Conservation (phyloP, 2,329 filamentous ascomycete species). For the Aspergillus sp. region DNA sequence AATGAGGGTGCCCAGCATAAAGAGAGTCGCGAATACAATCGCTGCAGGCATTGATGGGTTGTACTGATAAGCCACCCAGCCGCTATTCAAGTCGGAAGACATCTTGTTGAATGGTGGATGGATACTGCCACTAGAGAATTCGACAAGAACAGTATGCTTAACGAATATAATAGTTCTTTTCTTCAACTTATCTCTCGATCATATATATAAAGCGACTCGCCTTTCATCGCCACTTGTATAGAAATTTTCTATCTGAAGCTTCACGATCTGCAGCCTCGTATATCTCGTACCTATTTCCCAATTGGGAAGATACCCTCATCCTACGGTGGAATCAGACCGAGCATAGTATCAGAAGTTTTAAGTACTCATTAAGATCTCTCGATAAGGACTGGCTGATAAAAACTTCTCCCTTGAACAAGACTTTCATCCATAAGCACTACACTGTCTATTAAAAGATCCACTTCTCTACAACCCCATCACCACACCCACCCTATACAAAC, state of each 20-base stretch:
- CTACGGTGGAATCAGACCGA: conserved; percentile 1
- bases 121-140: too few relatives aligned
- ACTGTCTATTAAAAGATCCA: too few relatives aligned
- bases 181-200: too few relatives aligned
- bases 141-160: too few relatives aligned
- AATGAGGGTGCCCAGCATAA: not conserved
- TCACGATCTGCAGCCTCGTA: conserved; percentile 15
- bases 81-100: not conserved
- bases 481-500: not conserved
- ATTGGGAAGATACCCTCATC: conserved; percentile 10
- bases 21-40: not conserved
- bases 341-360: too few relatives aligned
- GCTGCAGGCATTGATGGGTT: not conserved
- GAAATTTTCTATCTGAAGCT: not conserved
- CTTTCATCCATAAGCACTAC: too few relatives aligned
- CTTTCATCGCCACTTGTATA: too few relatives aligned
- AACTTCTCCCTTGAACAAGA: too few relatives aligned
- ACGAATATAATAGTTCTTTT: too few relatives aligned
- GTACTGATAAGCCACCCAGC: not conserved
- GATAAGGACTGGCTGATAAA: not conserved
- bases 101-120: not conserved
- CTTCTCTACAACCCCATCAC: not conserved
- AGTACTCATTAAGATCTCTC: not conserved
- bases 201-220: too few relatives aligned
- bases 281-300: conserved; percentile 21